Evolutionary conservation across 2,329 filamentous ascomycete genomes (phyloP).

Genomic region (Trichothecium sympodiale): DNA sequence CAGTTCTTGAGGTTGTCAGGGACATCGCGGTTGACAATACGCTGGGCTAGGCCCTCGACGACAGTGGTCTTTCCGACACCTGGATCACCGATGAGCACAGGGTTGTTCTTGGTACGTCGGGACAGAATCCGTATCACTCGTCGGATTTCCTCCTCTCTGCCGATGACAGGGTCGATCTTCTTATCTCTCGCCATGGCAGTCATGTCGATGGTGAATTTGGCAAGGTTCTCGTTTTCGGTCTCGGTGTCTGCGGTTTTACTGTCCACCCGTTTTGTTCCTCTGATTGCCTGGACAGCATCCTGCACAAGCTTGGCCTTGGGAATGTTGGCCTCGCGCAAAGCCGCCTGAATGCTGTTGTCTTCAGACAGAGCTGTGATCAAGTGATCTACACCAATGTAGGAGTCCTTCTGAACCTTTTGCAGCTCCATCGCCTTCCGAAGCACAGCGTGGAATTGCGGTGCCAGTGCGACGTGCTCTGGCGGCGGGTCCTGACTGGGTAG

Average conservation of each 20-base stretch:
- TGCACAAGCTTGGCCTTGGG: conserved; percentile 86
- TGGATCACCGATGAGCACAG: conserved; percentile 92
- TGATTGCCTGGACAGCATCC: conserved; percentile 80
- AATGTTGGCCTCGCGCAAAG: conserved; percentile 77
- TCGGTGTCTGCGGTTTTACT: conserved; percentile 93
- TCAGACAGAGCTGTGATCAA: conserved; percentile 78
- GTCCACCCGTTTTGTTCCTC: conserved; percentile 87
- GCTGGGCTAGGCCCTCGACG: conserved; percentile 87
- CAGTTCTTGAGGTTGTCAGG: conserved; percentile 91
- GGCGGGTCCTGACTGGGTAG: conserved; percentile 91
- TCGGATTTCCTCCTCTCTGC: conserved; percentile 89
- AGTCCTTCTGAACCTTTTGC: conserved; percentile 96
- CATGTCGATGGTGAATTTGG: conserved; percentile 99
- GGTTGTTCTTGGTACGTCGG: conserved; percentile 95
- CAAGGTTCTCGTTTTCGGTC: conserved; percentile 85
- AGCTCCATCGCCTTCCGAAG: conserved; percentile 77
- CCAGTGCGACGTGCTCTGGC: conserved; percentile 75
- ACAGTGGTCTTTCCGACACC: conserved; percentile 98
- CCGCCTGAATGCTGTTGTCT: conserved; percentile 61
- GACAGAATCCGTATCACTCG: conserved; percentile 86
- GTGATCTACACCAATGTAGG: conserved; percentile 88
- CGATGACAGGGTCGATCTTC: conserved; percentile 96
- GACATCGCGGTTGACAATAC: conserved; percentile 94
- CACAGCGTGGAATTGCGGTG: conserved; percentile 71
- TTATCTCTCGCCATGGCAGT: conserved; percentile 91